Evolutionary conservation across 495 filamentous ascomycete genomes (phyloP).

Genomic region (Penicillium simplicissimum): DNA sequence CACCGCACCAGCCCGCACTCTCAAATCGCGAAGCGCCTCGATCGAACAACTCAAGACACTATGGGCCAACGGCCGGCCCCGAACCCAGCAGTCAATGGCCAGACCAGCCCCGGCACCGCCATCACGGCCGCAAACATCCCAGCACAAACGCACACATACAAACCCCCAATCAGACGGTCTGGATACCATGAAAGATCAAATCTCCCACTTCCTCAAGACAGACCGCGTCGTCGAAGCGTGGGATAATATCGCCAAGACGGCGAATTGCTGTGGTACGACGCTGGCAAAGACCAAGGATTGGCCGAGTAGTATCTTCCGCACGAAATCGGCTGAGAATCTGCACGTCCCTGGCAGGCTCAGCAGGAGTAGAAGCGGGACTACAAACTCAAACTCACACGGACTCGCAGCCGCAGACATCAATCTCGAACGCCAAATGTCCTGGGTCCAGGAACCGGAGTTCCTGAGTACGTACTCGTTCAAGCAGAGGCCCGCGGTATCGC

Average conservation of each 20-base stretch:
- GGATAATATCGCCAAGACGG: constrained; percentile 32
- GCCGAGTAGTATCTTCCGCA: constrained; percentile 39
- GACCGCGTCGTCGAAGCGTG: constrained; percentile 45
- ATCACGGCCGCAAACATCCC: constrained; percentile 12
- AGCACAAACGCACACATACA: background rate
- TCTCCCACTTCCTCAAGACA: constrained; percentile 41
- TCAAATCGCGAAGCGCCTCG: constrained; percentile 32
- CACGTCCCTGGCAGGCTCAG: background rate
- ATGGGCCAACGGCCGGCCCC: constrained; percentile 22
- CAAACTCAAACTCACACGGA: too few relatives aligned
- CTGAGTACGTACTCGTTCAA: constrained; percentile 41
- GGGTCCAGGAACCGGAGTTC: constrained; percentile 34
- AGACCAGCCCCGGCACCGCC: constrained; percentile 10
- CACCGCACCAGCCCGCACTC: constrained; percentile 31
- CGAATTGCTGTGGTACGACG: constrained; percentile 11
- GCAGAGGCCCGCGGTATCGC: constrained; percentile 28
- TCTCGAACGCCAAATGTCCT: constrained; percentile 34
- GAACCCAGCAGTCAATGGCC: constrained; percentile 18
- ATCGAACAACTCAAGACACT: constrained; percentile 32
- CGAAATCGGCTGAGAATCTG: constrained; percentile 25
- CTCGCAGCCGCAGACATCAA: constrained; percentile 14
- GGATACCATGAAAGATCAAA: constrained; percentile 41
- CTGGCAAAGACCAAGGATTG: constrained; percentile 31
- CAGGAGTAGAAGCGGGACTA: background rate
- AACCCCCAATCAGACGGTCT: constrained; percentile 12